Base-by-base conservation (phyloP, 257 asterid genomes). In the Nemophila menziesii region DNA sequence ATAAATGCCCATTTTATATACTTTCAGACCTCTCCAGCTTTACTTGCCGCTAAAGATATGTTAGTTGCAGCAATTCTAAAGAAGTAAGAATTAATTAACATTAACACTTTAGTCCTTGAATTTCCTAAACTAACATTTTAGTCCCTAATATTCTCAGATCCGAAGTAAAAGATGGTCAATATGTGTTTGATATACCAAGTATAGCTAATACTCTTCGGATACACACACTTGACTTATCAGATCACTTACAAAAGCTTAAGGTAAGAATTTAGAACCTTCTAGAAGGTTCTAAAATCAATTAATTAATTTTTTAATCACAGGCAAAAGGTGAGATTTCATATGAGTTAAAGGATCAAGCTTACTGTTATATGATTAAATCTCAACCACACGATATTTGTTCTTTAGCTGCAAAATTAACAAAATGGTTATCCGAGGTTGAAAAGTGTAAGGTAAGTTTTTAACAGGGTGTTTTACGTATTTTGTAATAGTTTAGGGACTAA, bases 261-360 rank as follows among this genome's bases (percentile, higher is more conserved):
- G 98, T 84, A 49, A 44, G 18, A 16, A 52, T 22, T 37, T 33
- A n/a, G n/a, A n/a, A 29, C 12, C 36, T 29, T 3, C 36, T 29
- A 1, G 12, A 13, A 29, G 36, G 36, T 29, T 29, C 33, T 29
- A 29, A 2, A 29, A 29, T 29, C 12, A 29, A 29, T 13, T 1
- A 29, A 13, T n/a, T n/a, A n/a, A n/a, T n/a, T n/a, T 61, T 50
- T 44, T 61, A 51, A 54, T 63, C 52, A 55, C 69, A 89, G 98
- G 45, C 72, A 52, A 81, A 77, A 71, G 86, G 93, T 63, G 98
- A 89, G 64, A 69, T 89, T 49, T 66, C 93, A 16, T 89, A 80
- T 48, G 94, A 89, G 55, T 52, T 89, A 71, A 84, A 84, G 79
- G 98, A 89, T 71, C 92, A 72, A 33, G 98, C 98, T 48, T 75